phyloP scores from a whole-genome alignment of 2,329 filamentous ascomycete genomes.

The Coniosporium tulheliwenetii region DNA sequence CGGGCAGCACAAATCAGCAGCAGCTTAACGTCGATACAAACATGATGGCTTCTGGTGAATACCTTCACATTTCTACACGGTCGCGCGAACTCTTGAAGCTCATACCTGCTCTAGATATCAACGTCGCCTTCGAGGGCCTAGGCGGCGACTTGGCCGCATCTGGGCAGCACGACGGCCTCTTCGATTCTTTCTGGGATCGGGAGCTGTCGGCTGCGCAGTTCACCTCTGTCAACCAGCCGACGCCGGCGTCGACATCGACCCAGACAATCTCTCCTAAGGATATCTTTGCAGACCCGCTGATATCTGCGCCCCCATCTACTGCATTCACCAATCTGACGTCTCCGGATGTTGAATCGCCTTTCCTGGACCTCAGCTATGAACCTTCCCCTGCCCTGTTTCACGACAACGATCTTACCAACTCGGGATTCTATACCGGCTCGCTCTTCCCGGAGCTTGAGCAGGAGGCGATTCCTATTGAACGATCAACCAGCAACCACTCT shows the following conservation, averaged over 20 bases:
- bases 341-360: slow-evolving; percentile 59
- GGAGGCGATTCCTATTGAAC: slow-evolving; percentile 21
- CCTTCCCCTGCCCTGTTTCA: slow-evolving; percentile 59
- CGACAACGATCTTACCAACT: slow-evolving; percentile 43
- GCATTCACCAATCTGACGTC: slow-evolving; percentile 76
- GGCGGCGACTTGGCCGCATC: slow-evolving; percentile 23
- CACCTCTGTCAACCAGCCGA: slow-evolving; percentile 29
- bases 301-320: slow-evolving; percentile 67
- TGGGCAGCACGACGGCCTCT: slow-evolving; percentile 2
- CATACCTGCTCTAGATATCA: slow-evolving; percentile 23
- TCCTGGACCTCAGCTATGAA: slow-evolving; percentile 56
- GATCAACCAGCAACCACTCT: slow-evolving; percentile 11
- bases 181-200: slow-evolving; percentile 4
- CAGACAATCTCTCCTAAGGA: slow-evolving; percentile 73
- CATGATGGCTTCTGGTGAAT: slow-evolving; percentile 36
- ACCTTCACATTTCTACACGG: no score
- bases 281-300: slow-evolving; percentile 52
- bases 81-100: slow-evolving; percentile 4
- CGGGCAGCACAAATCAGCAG: slow-evolving; percentile 33
- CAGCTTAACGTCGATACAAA: slow-evolving; percentile 8
- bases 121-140: slow-evolving; percentile 29
- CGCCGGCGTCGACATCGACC: slow-evolving; percentile 17
- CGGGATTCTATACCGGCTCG: slow-evolving; percentile 18
- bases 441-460: slow-evolving; percentile 46
- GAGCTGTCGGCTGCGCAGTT: slow-evolving; percentile 19